Percentiles rank a stretch among this genome's conserved stretches.
phyloP scores from a whole-genome alignment of 176 grass and related monocot genomes.

The maize (Zea mays) region DNA sequence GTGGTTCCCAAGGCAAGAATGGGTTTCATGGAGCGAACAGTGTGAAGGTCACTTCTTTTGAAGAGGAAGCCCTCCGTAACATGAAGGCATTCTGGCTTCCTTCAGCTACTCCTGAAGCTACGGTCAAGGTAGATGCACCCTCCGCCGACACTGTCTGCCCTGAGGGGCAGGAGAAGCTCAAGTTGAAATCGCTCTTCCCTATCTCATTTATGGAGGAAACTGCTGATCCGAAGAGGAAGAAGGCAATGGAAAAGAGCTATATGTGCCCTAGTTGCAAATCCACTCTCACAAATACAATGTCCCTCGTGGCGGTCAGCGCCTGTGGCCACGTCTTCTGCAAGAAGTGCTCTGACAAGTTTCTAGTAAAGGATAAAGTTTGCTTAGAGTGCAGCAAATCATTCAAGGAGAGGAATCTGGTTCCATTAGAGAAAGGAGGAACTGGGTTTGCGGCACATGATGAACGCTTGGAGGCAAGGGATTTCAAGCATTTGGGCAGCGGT shows the following conservation, averaged over 20 bases:
- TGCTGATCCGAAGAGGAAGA: conserved; percentile 49
- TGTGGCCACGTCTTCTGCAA: conserved; percentile 98
- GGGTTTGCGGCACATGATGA: conserved; percentile 79
- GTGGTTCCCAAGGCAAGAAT: conserved; percentile 56
- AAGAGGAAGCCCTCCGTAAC: conserved; percentile 93
- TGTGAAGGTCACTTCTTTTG: conserved; percentile 91
- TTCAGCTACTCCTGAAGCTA: conserved; percentile 82
- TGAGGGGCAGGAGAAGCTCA: conserved; percentile 91
- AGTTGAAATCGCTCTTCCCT: conserved; percentile 77
- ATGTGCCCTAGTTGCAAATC: conserved; percentile 97
- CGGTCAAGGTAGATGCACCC: conserved; percentile 61
- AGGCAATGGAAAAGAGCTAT: conserved; percentile 65
- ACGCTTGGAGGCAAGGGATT: conserved; percentile 71
- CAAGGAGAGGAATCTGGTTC: conserved; percentile 83
- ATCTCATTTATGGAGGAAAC: conserved; percentile 76
- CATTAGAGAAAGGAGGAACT: conserved; percentile 91
- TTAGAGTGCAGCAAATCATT: conserved; percentile 73
- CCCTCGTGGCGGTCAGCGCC: conserved; percentile 66
- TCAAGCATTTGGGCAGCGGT: conserved; percentile 93
- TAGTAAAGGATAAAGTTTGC: conserved; percentile 73
- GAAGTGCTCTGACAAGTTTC: conserved; percentile 90
- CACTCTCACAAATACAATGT: conserved; percentile 82
- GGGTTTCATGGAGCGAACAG: conserved; percentile 97
- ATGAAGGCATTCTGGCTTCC: conserved; percentile 99
- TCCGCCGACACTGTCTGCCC: conserved; percentile 75